Base-by-base conservation (phyloP, 352 stramenopile genomes). In the Globisporangium solare region DNA sequence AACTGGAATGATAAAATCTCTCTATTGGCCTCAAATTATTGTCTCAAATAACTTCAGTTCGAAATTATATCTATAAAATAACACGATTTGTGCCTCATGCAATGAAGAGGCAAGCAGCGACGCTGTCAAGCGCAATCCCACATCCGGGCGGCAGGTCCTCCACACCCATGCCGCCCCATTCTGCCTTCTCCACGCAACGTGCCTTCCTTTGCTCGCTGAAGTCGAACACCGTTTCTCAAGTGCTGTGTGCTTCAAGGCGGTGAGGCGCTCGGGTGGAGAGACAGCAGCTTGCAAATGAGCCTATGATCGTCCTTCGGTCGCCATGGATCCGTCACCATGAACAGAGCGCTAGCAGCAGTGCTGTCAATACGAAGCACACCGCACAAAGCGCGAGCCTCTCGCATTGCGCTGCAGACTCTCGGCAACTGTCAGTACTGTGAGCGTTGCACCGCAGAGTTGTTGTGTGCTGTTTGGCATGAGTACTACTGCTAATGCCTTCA, bases 381-480 rank as follows among this genome's bases (percentile, higher is more conserved):
- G 10, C 27, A 0, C 42, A 45, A 35, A 13, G 17, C 6, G 32
- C 54, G 35, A 43, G 1, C 8, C 18, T 63, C 61, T 14, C 60
- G 56, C 21, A 27, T 75, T n/a, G 27, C 58, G 21, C 54, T 79
- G 20, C 32, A 40, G 14, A 70, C 64, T 48, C 17, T 74, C 5
- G 53, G 69, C 12, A 64, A 69, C 47, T 55, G 61, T 22, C 60
- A 76, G 21, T 79, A 72, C 61, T 67, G 53, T 76, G 10, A 27
- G 18, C 8, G 39, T 79, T 22, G 67, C 70, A 14, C 67, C 70
- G 21, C 70, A 76, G 54, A 51, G 18, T 18, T 79, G 76, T 45
- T 52, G 47, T 22, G 61, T 79, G 18, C 43, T 76, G 35, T 61
- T 76, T 13, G 68, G 73, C 59, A 73, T 64, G 7, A 63, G 66